Evolutionary conservation across 1,139 yeast species (phyloP).

Genomic region (Ogataea hybrid): DNA sequence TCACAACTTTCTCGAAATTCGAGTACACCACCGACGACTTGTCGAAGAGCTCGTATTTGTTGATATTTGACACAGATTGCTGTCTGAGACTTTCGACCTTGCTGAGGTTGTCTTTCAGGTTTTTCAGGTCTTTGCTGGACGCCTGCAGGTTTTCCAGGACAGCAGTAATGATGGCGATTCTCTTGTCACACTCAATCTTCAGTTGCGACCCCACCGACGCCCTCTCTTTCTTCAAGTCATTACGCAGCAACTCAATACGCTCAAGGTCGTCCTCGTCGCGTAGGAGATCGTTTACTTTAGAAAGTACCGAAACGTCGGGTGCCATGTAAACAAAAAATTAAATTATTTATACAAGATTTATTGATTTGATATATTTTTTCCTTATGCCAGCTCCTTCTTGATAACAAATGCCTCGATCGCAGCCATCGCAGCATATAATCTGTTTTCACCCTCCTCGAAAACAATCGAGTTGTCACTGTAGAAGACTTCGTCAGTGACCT

Average conservation of each 20-base stretch:
- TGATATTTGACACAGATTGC: constrained; percentile 50
- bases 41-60: constrained; percentile 57
- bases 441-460: constrained; percentile 93
- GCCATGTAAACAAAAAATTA: constrained; percentile 11
- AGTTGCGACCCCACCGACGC: constrained; percentile 46
- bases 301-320: constrained; percentile 16
- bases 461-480: constrained; percentile 83
- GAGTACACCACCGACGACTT: constrained; percentile 67
- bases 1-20: constrained; percentile 66
- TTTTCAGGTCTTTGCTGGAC: constrained; percentile 42
- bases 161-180: constrained; percentile 16
- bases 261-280: constrained; percentile 50
- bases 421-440: constrained; percentile 95
- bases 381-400: constrained; percentile 54
- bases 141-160: constrained; percentile 26
- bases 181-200: constrained; percentile 42
- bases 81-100: constrained; percentile 57
- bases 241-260: constrained; percentile 41
- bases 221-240: constrained; percentile 49
- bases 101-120: constrained; percentile 52
- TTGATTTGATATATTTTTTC: background rate
- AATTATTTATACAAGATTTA: background rate
- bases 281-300: constrained; percentile 41
- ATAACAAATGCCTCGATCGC: constrained; percentile 86
- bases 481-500: constrained; percentile 90